Conservation (phyloP, 805 yeast species). For the Nakazawaea wickerhamii region DNA sequence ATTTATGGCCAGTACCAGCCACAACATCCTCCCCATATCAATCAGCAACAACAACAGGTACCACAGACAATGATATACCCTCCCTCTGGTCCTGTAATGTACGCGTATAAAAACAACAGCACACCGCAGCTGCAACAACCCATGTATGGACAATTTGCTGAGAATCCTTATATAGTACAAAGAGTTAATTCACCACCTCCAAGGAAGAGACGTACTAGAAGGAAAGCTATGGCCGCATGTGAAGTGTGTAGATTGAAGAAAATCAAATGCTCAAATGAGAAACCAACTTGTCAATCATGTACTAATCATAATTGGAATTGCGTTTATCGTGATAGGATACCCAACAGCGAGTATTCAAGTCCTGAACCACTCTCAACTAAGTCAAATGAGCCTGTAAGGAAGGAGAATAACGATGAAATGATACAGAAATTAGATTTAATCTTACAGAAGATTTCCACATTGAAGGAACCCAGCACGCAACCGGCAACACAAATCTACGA, state of each 20-base stretch:
- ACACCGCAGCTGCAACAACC: background rate
- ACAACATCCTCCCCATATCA: background rate
- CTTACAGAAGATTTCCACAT: background rate
- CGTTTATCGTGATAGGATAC: slow-evolving; percentile 5
- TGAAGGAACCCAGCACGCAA: background rate
- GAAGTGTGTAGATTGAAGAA: slow-evolving; percentile 26
- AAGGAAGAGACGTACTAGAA: background rate
- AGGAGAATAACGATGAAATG: background rate
- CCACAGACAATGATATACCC: too few relatives aligned
- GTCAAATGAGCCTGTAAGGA: too few relatives aligned
- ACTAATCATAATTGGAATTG: background rate
- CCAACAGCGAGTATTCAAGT: too few relatives aligned
- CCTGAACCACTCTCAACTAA: too few relatives aligned
- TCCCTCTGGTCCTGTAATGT: too few relatives aligned
- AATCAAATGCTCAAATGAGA: slow-evolving; percentile 21
- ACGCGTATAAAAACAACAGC: too few relatives aligned
- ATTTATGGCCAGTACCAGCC: background rate
- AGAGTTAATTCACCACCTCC: background rate
- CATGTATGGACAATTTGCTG: background rate
- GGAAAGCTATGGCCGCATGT: slow-evolving; percentile 23
- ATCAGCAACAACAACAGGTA: background rate
- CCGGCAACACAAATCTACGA: background rate
- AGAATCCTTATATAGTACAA: too few relatives aligned
- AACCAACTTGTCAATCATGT: slow-evolving; percentile 9
- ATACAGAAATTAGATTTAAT: slow-evolving; percentile 6